These are phyloP conservation scores for Sugiyamaella novakii DNA, from an alignment of 1,139 yeast species.

Conservation along the genomic window DNA sequence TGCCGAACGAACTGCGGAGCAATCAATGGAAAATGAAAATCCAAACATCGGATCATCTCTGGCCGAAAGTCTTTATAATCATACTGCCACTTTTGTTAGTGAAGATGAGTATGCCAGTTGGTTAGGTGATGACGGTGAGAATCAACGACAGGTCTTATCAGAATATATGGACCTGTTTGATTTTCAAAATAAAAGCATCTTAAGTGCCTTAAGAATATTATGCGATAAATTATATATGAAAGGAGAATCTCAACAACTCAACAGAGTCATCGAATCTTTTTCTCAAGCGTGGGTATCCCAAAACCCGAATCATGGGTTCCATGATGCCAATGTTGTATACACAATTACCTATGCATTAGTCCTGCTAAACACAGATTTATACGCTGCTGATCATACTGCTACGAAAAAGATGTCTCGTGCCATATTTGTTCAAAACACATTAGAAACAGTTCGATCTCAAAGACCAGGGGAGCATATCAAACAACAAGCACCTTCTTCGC, in stretches of 20 bases:
- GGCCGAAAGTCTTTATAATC: conserved; percentile 34
- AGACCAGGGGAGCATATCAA: conserved; percentile 6
- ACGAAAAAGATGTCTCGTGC: conserved; percentile 43
- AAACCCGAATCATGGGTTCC: conserved; percentile 51
- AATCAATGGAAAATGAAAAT: background rate
- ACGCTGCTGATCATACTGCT: conserved; percentile 41
- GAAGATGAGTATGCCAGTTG: conserved; percentile 39
- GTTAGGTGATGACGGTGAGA: conserved; percentile 36
- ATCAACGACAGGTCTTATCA: conserved; percentile 29
- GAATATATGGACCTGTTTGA: conserved; percentile 39
- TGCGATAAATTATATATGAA: conserved; percentile 69
- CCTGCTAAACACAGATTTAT: conserved; percentile 56
- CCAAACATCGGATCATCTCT: background rate
- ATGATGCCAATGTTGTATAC: conserved; percentile 65
- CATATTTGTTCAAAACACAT: conserved; percentile 36
- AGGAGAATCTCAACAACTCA: conserved; percentile 84
- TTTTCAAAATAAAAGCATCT: conserved; percentile 36
- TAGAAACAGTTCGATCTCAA: conserved; percentile 33
- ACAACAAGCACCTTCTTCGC: conserved; percentile 11
- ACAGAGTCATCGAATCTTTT: conserved; percentile 68
- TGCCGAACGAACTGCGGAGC: background rate
- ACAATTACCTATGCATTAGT: conserved; percentile 72
- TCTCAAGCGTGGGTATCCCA: conserved; percentile 64
- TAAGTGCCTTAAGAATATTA: conserved; percentile 58
- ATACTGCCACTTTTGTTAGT: conserved; percentile 29